Percentiles rank a stretch among this genome's conserved stretches.
Evolutionary conservation across 805 yeast species (phyloP).

Genomic region (Saccharomycopsis javanensis): DNA sequence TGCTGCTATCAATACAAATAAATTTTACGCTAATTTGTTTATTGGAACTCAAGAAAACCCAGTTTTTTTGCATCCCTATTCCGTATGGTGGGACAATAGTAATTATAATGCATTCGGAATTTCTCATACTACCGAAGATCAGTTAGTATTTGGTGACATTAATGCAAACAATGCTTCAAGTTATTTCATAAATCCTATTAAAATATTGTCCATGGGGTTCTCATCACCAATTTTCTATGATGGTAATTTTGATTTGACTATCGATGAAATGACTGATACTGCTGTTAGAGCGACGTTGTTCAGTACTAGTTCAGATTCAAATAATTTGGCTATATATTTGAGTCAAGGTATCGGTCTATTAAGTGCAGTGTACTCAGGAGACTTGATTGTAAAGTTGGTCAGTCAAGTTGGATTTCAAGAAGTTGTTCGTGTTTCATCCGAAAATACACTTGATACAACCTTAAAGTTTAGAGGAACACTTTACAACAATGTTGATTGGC

Average conservation of each 20-base stretch:
- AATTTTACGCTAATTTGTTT: conserved; percentile 65
- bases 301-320: conserved; percentile 7
- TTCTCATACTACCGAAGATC: conserved; percentile 49
- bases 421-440: conserved; percentile 32
- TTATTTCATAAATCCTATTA: conserved; percentile 6
- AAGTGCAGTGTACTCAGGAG: conserved; percentile 41
- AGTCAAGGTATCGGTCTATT: conserved; percentile 54
- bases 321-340: conserved; percentile 37
- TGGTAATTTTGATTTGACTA: conserved; percentile 26
- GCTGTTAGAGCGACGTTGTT: conserved; percentile 36
- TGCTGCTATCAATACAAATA: conserved; percentile 46
- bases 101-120: conserved; percentile 54
- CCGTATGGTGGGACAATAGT: conserved; percentile 46
- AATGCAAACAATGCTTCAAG: not conserved
- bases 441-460: conserved; percentile 29
- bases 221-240: conserved; percentile 30
- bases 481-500: conserved; percentile 37
- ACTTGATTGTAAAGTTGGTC: conserved; percentile 23
- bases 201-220: conserved; percentile 24
- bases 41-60: conserved; percentile 58
- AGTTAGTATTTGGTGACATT: conserved; percentile 57
- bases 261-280: conserved; percentile 39
- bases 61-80: conserved; percentile 76
- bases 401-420: conserved; percentile 40
- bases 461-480: conserved; percentile 39